Evolutionary conservation across 1,139 yeast species (phyloP).

Genomic region (Hanseniaspora uvarum): DNA sequence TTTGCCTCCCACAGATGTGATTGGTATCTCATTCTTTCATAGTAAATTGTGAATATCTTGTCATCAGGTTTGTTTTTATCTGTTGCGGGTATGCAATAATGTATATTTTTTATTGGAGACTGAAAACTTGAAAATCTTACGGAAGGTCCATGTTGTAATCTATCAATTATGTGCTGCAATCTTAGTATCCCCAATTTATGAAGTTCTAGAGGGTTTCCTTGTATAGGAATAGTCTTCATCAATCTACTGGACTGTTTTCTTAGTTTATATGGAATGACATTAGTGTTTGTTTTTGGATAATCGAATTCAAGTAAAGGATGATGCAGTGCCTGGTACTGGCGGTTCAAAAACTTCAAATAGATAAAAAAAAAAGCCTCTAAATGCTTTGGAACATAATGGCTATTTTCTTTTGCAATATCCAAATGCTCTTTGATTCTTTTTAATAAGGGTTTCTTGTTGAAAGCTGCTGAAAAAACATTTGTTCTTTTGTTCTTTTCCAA

Average conservation of each 20-base stretch:
- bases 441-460: constrained; percentile 4
- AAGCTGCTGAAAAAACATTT: neutral
- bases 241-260: neutral
- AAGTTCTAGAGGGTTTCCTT: neutral
- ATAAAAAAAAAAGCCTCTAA: neutral
- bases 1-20: neutral
- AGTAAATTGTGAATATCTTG: neutral
- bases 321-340: neutral
- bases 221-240: neutral
- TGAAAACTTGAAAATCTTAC: constrained; percentile 1
- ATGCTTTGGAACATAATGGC: neutral
- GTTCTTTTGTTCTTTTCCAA: constrained; percentile 12
- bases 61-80: neutral
- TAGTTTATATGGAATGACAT: neutral
- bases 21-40: neutral
- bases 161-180: neutral
- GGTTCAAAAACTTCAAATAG: neutral
- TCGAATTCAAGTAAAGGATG: neutral
- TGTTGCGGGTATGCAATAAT: constrained; percentile 1
- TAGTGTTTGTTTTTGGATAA: neutral
- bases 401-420: neutral
- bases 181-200: constrained; percentile 6
- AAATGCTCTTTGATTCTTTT: constrained; percentile 13
- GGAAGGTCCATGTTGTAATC: constrained; percentile 9
- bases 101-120: neutral